Evolutionary conservation across 2,329 filamentous ascomycete species (phyloP), one percentile per base, ranked within the genome.

Genomic region (Epichloe sibirici): DNA sequence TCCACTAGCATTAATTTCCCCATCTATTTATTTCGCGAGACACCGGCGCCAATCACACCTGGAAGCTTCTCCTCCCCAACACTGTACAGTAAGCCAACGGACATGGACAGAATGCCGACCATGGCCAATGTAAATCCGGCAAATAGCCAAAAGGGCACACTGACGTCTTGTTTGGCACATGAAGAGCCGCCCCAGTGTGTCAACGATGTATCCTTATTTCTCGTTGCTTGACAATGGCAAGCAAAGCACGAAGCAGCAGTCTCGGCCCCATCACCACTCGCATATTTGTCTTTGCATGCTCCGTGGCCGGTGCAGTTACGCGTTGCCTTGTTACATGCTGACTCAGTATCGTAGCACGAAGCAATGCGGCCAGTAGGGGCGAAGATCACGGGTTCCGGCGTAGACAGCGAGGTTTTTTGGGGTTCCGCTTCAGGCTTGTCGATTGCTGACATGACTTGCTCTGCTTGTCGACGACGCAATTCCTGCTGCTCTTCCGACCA

Each of bases 21-120:
- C 23, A 12, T 6, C 51, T 63, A 80, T 69, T 84, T 89, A 37
- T 83, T 76, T 54, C 82, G 80, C 58, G 85, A 87, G 39, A 98
- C 91, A 57, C 93, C 93, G 47, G 93, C 93, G n/a, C 90, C 89
- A 67, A 98, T 90, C 8, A 98, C 91, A 61, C 90, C 90, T 0
- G 93, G 93, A 57, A 97, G 74, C 70, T 90, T 86, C 73, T 95
- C 83, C 66, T 86, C 81, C 37, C 91, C 93, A 62, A 97, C 87
- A 57, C 74, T 83, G 69, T 85, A 93, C 51, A 98, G 69, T 75
- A 95, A 73, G 5, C 84, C 82, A 60, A 97, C 83, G 11, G 81
- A 82, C 65, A 86, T 83, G 39, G 75, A 76, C 31, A 94, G 71
- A 39, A 87, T 70, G 46, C 80, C 77, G 1, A 93, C 70, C 56